Evolutionary conservation across 257 asterid species (phyloP), one percentile per base, ranked within the genome.

Genomic region (Jasminum sambac): DNA sequence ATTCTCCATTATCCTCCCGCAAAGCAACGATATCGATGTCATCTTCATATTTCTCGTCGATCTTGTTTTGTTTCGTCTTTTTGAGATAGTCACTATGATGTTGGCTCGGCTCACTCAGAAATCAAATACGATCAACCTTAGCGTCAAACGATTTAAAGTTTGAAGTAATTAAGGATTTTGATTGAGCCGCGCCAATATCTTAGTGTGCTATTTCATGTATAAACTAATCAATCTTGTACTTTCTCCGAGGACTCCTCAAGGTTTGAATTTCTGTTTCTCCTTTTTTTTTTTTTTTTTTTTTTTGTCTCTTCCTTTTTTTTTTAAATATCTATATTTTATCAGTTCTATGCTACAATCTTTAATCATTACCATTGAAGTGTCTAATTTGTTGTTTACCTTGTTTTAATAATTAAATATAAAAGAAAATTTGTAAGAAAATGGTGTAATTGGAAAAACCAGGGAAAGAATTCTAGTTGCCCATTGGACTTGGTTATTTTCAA

Each of bases 121-220:
- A n/a, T 64, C 9, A 64, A 17, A 36, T 26, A 26, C 11, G 6
- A 24, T 13, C 16, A 8, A 25, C 23, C 25, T 12, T 34, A 12
- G 21, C 4, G 10, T 10, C 11, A 6, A n/a, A 38, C 9, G 17
- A n/a, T 26, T 6, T 37, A 50, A 57, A 1, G 11, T 60, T 24
- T 40, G 36, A 30, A 30, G 11, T 19, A 3, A 9, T 42, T 36
- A 37, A 23, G 5, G 43, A 58, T 63, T 74, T 23, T 82, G 91
- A 88, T 84, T 88, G 95, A 84, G 89, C 85, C 89, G 88, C 66
- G 87, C 87, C 93, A 87, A 87, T 83, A 87, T 87, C 88, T 74
- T 64, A 81, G 85, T 76, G 84, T 55, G 64, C 70, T 62, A 76
- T 78, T 85, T 83, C 82, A 80, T 62, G 25, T 50, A 4, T 34